Percentiles rank a stretch among this genome's conserved stretches.
These are phyloP conservation scores for Polyporus arcularius DNA, from an alignment of 768 basidiomycete species.

Conservation along the genomic window DNA sequence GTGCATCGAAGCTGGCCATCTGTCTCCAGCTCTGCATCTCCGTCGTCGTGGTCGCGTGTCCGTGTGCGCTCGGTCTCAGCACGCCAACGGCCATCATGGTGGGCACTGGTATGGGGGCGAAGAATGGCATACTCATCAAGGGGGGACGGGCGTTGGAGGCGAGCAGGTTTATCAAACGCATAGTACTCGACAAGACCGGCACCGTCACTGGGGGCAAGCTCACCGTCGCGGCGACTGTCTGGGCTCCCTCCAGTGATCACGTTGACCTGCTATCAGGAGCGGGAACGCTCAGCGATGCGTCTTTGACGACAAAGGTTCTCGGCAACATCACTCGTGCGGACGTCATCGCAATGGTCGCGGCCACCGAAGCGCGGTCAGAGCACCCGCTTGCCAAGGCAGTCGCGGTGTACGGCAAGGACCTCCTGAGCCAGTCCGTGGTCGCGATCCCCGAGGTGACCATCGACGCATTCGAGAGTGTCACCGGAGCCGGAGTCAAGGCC, in stretches of 20 bases:
- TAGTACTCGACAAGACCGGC: slow-evolving; percentile 96
- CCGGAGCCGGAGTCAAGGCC: slow-evolving; percentile 88
- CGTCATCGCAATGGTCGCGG: slow-evolving; percentile 79
- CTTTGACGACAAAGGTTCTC: slow-evolving; percentile 42
- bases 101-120: slow-evolving; percentile 94
- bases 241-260: slow-evolving; percentile 54
- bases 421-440: slow-evolving; percentile 44
- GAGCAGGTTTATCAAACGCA: slow-evolving; percentile 75
- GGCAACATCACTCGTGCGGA: slow-evolving; percentile 65
- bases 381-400: slow-evolving; percentile 96
- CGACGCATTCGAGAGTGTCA: slow-evolving; percentile 80
- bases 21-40: slow-evolving; percentile 97
- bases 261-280: slow-evolving; percentile 23
- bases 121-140: slow-evolving; percentile 98
- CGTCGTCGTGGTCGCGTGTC: slow-evolving; percentile 97
- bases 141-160: slow-evolving; percentile 94
- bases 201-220: slow-evolving; percentile 97
- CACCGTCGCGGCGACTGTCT: slow-evolving; percentile 71
- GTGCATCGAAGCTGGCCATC: slow-evolving; percentile 82
- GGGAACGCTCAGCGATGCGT: slow-evolving; percentile 16
- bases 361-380: slow-evolving; percentile 89
- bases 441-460: slow-evolving; percentile 56
- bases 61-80: slow-evolving; percentile 93
- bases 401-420: slow-evolving; percentile 74
- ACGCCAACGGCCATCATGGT: slow-evolving; percentile 99